These are phyloP conservation scores for Pyrenopolyporus hunteri DNA, from an alignment of 495 filamentous ascomycete genomes.

Conservation along the genomic window DNA sequence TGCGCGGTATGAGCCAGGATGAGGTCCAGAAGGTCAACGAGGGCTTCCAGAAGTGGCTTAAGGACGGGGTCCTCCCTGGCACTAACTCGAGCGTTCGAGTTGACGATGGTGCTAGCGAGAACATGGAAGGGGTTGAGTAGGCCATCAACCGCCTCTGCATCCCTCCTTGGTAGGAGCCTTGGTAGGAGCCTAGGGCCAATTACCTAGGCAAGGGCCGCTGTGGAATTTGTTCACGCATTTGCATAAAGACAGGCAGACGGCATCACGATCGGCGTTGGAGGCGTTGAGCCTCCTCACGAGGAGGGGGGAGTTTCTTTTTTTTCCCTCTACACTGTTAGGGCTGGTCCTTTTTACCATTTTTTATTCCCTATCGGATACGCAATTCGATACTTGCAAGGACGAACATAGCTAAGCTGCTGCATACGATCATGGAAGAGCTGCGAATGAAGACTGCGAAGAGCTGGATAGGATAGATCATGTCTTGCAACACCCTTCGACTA, in stretches of 20 bases:
- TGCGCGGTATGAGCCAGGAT: constrained; percentile 71
- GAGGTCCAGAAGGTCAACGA: constrained; percentile 73
- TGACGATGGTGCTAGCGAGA: constrained; percentile 29
- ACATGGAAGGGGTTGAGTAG: constrained; percentile 38
- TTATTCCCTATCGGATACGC: too few species aligned
- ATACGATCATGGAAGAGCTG: too few species aligned
- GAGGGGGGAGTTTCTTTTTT: background rate
- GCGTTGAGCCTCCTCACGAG: background rate
- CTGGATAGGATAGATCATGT: too few species aligned
- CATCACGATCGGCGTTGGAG: constrained; percentile 23
- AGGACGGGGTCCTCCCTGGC: constrained; percentile 41
- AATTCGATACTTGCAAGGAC: too few species aligned
- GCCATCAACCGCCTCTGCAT: background rate
- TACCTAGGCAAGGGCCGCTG: too few species aligned
- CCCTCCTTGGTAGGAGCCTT: too few species aligned
- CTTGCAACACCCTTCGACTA: too few species aligned
- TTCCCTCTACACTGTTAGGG: too few species aligned
- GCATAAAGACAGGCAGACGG: background rate
- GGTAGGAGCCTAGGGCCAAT: too few species aligned
- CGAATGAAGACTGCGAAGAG: too few species aligned
- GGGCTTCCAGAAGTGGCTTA: constrained; percentile 61
- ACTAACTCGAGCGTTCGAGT: constrained; percentile 18
- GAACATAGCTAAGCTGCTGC: too few species aligned
- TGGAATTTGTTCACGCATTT: constrained; percentile 14
- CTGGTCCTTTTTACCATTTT: too few species aligned